Percentiles rank a stretch among this genome's conserved stretches.
phyloP scores from a whole-genome alignment of 768 basidiomycete species.

The Boletellus sp. region DNA sequence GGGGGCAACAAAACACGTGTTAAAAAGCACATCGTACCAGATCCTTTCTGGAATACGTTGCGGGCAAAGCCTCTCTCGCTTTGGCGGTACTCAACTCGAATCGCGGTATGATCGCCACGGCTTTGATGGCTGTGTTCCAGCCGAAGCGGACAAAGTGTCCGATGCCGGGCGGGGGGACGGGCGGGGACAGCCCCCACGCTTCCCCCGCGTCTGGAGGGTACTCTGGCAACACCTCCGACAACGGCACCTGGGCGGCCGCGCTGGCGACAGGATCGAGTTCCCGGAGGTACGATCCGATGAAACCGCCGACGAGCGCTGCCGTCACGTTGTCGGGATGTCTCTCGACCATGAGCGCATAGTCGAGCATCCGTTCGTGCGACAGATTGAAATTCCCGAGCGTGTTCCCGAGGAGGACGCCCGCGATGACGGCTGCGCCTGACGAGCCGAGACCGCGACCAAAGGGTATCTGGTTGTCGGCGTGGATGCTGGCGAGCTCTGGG shows the following conservation, averaged over 20 bases:
- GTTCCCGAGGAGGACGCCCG: slow-evolving; percentile 88
- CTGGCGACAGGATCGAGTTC: slow-evolving; percentile 82
- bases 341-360: slow-evolving; percentile 98
- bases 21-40: slow-evolving; percentile 54
- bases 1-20: too few species aligned
- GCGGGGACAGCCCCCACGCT: slow-evolving; percentile 87
- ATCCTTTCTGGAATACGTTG: slow-evolving; percentile 82
- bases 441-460: slow-evolving; percentile 97
- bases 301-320: slow-evolving; percentile 93
- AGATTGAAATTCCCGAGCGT: slow-evolving; percentile 75
- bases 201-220: slow-evolving; percentile 91
- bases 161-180: slow-evolving; percentile 82
- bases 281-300: slow-evolving; percentile 92
- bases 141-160: slow-evolving; percentile 91
- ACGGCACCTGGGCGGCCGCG: slow-evolving; percentile 83
- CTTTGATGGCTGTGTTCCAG: slow-evolving; percentile 82
- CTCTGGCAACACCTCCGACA: slow-evolving; percentile 95
- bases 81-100: slow-evolving; percentile 97
- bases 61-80: slow-evolving; percentile 86
- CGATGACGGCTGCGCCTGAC: slow-evolving; percentile 98
- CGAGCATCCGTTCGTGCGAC: slow-evolving; percentile 69
- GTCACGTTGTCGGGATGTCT: slow-evolving; percentile 99
- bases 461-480: slow-evolving; percentile 89
- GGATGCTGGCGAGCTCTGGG: slow-evolving; percentile 59
- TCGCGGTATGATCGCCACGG: slow-evolving; percentile 89